phyloP scores from a whole-genome alignment of 352 stramenopile species.

The Elongisporangium senticosum region DNA sequence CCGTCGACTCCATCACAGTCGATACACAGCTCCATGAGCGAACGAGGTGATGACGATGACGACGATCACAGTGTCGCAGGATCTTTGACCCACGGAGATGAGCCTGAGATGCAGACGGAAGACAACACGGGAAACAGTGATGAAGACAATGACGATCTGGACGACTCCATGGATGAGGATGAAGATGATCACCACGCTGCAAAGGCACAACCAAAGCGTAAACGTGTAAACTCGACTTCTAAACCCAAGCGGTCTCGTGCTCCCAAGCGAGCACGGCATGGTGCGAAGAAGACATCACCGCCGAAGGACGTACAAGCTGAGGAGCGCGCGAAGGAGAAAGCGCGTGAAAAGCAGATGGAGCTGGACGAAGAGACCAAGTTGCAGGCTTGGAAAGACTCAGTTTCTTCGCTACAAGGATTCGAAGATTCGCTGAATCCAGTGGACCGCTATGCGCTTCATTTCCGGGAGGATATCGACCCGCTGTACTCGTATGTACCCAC shows the following conservation, averaged over 20 bases:
- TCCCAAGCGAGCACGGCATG: not conserved
- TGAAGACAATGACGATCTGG: slow-evolving; percentile 9
- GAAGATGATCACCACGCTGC: slow-evolving; percentile 27
- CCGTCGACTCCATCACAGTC: slow-evolving; percentile 32
- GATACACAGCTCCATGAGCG: slow-evolving; percentile 26
- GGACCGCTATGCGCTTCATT: slow-evolving; percentile 91
- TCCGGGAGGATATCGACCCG: slow-evolving; percentile 90
- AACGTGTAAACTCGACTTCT: slow-evolving; percentile 12
- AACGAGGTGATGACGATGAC: slow-evolving; percentile 31
- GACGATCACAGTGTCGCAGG: slow-evolving; percentile 6
- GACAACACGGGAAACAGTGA: slow-evolving; percentile 21
- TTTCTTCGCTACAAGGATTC: slow-evolving; percentile 80
- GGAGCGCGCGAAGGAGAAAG: slow-evolving; percentile 53
- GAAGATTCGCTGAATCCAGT: slow-evolving; percentile 90
- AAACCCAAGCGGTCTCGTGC: not conserved
- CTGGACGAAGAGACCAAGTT: slow-evolving; percentile 91
- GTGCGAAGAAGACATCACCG: not conserved
- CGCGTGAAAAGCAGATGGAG: slow-evolving; percentile 82
- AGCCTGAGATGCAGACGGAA: slow-evolving; percentile 1
- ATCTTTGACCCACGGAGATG: not conserved
- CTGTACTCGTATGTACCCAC: slow-evolving; percentile 75
- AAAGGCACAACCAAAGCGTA: slow-evolving; percentile 17
- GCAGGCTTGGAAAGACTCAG: slow-evolving; percentile 81
- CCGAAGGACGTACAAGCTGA: slow-evolving; percentile 1
- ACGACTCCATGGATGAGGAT: slow-evolving; percentile 28